These are phyloP conservation scores for Cercospora zeae-maydis DNA, from an alignment of 2,329 filamentous ascomycete species.

Conservation along the genomic window DNA sequence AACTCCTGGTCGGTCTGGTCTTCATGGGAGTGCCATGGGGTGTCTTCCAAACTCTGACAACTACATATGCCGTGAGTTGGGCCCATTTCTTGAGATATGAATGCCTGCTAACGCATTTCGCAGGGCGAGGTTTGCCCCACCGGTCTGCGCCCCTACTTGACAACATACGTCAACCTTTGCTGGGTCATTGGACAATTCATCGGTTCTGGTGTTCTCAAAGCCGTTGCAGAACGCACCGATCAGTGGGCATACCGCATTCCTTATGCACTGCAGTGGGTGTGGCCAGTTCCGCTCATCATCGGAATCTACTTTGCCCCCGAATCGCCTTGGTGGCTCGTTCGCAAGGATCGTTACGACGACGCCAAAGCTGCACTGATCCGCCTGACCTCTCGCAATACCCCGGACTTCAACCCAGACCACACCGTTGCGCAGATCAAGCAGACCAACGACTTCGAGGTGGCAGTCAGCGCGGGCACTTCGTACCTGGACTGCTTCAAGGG, in stretches of 20 bases:
- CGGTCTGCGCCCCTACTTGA: slow-evolving; percentile 18
- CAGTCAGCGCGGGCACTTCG: slow-evolving; percentile 28
- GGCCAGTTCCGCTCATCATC: slow-evolving; percentile 35
- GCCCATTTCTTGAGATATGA: no score
- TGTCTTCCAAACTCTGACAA: slow-evolving; percentile 33
- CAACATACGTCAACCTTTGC: slow-evolving; percentile 37
- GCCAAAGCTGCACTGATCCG: slow-evolving; percentile 27
- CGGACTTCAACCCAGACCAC: slow-evolving; percentile 25
- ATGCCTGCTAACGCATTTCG: no score
- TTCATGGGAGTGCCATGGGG: slow-evolving; percentile 44
- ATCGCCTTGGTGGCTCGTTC: slow-evolving; percentile 34
- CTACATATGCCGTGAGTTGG: slow-evolving; percentile 33
- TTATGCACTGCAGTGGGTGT: slow-evolving; percentile 51
- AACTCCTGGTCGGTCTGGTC: slow-evolving; percentile 35
- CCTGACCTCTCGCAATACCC: slow-evolving; percentile 28
- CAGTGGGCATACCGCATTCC: slow-evolving; percentile 43
- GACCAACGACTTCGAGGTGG: slow-evolving; percentile 38
- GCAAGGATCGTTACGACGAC: slow-evolving; percentile 29
- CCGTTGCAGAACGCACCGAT: slow-evolving; percentile 32
- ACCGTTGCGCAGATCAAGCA: slow-evolving; percentile 40
- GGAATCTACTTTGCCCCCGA: slow-evolving; percentile 31
- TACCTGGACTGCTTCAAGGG: slow-evolving; percentile 41
- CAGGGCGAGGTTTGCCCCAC: slow-evolving; percentile 39
- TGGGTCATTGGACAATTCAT: slow-evolving; percentile 44
- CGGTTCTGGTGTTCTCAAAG: slow-evolving; percentile 37